Evolutionary conservation across 2,329 filamentous ascomycete species (phyloP), one percentile per base, ranked within the genome.

Genomic region (Pseudofabraea citricarpa): DNA sequence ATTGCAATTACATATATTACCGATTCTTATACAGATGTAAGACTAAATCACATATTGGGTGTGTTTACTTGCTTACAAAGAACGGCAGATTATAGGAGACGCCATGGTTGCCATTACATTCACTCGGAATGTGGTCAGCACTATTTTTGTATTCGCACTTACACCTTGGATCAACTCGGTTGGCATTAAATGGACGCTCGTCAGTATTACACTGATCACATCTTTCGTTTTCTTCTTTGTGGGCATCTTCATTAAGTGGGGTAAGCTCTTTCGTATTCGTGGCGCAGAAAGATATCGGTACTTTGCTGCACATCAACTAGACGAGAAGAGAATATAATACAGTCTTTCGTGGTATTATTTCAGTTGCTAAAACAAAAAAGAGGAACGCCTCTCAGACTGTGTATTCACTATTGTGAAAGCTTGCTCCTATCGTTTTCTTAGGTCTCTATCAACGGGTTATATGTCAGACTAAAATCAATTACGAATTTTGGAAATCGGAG

Each of bases 21-120:
- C 0, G 66, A 69, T 43, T 56, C 58, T 6, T 65, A 61, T 56
- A 59, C 56, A 47, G 58, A 66, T 51, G 53, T 64, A 58, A 29
- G 26, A 29, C 26, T 12, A n/a, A 6, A 29, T 12, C 5, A 29
- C 15, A 10, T 29, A 4, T 29, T 29, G 5, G 6, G n/a, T 8
- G 24, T 27, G 26, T 29, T 10, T 12, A 10, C 26, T 12, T 16
- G 19, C 44, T 55, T 37, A 55, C 43, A 15, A 10, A 6, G 24
- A 38, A 15, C n/a, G 33, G 32, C 47, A 73, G 61, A 69, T 75
- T 27, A 61, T 74, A 27, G 70, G 65, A 4, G 70, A 74, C 43
- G 64, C 69, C 0, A 55, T 75, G 5, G 68, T 72, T 3, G 65
- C 57, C 0, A 57, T 75, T 2, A 67, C 68, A 0, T 66, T 74